Conservation (phyloP, 2,329 filamentous ascomycete species). For the Penicillium sp. region DNA sequence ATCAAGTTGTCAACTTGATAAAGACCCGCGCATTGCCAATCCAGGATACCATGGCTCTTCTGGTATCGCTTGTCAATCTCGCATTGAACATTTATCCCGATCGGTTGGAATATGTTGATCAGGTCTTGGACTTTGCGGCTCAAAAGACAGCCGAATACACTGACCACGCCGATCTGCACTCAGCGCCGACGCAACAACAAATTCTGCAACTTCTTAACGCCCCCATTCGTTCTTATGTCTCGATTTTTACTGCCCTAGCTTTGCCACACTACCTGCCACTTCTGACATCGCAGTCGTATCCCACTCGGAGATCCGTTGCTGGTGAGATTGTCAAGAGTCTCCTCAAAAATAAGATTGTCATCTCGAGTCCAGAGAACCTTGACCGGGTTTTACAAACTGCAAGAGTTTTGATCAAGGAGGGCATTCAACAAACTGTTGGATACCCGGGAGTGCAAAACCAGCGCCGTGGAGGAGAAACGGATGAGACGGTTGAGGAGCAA, state of each 20-base stretch:
- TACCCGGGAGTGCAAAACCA: slow-evolving; percentile 78
- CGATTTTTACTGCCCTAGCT: slow-evolving; percentile 92
- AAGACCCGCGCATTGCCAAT: slow-evolving; percentile 88
- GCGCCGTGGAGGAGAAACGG: slow-evolving; percentile 78
- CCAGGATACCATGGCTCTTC: slow-evolving; percentile 87
- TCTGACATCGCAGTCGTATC: slow-evolving; percentile 87
- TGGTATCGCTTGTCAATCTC: slow-evolving; percentile 91
- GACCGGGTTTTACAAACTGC: slow-evolving; percentile 87
- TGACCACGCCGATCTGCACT: slow-evolving; percentile 94
- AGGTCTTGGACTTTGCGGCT: slow-evolving; percentile 85
- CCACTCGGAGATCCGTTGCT: slow-evolving; percentile 85
- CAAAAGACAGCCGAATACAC: slow-evolving; percentile 84
- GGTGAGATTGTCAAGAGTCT: slow-evolving; percentile 82
- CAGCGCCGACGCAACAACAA: slow-evolving; percentile 80
- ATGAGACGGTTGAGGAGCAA: slow-evolving; percentile 97
- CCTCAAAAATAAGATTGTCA: slow-evolving; percentile 77
- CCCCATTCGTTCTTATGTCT: slow-evolving; percentile 84
- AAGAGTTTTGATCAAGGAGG: slow-evolving; percentile 90
- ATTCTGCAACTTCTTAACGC: slow-evolving; percentile 87
- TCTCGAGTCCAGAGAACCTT: slow-evolving; percentile 74
- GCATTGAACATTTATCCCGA: slow-evolving; percentile 95
- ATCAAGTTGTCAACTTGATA: slow-evolving; percentile 90
- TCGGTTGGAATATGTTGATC: slow-evolving; percentile 89
- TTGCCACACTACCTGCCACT: slow-evolving; percentile 90
- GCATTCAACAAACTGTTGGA: slow-evolving; percentile 76